These are phyloP conservation scores for Coniophora puteana DNA, from an alignment of 1,284 basidiomycete species.

Conservation along the genomic window DNA sequence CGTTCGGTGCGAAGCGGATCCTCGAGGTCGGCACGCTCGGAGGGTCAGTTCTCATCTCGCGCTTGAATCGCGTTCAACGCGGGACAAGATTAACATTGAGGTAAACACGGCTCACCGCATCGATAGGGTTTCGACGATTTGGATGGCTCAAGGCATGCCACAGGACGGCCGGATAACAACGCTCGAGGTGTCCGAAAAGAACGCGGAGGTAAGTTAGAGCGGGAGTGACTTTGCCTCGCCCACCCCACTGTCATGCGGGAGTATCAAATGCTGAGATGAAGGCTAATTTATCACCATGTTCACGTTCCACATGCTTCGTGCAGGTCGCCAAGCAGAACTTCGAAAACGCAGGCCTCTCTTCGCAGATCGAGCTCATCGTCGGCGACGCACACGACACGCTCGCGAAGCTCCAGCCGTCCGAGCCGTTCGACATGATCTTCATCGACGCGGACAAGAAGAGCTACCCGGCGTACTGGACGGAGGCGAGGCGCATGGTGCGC, in stretches of 20 bases:
- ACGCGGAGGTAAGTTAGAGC: conserved; percentile 42
- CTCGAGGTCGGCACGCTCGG: conserved; percentile 44
- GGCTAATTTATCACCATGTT: not conserved
- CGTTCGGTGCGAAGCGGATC: conserved; percentile 34
- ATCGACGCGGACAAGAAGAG: conserved; percentile 60
- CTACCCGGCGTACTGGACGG: conserved; percentile 46
- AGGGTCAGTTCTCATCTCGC: conserved; percentile 26
- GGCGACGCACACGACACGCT: conserved; percentile 49
- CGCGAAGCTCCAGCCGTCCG: conserved; percentile 33
- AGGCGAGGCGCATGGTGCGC: conserved; percentile 52
- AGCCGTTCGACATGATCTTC: conserved; percentile 55
- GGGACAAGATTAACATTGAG: too few species aligned
- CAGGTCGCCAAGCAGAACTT: conserved; percentile 56
- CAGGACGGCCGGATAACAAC: conserved; percentile 35
- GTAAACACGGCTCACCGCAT: too few species aligned
- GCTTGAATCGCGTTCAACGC: too few species aligned
- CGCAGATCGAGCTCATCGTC: conserved; percentile 45
- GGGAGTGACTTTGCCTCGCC: too few species aligned
- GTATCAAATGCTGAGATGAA: not conserved
- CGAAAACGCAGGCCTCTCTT: conserved; percentile 40
- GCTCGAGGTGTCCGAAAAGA: conserved; percentile 43
- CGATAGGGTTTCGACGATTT: conserved; percentile 42
- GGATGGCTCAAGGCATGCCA: conserved; percentile 38
- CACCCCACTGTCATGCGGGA: not conserved
- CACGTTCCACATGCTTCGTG: not conserved